Base-by-base conservation (phyloP, 805 yeast genomes). In the Metschnikowia kunwiensis region DNA sequence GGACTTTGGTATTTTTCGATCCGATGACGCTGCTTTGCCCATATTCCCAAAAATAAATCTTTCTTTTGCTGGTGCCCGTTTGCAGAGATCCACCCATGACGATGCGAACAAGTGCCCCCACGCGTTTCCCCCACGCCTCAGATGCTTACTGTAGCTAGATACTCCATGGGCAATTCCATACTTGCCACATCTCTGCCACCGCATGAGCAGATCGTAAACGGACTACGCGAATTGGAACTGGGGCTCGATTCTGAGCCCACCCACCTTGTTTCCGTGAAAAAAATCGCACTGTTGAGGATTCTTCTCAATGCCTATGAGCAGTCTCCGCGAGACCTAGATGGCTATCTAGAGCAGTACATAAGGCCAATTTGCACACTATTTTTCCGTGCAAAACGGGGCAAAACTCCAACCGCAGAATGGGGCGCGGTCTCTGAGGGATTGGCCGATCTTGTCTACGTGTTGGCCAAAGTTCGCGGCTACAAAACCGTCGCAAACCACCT, bases 381-480 rank as follows among this genome's bases (percentile, higher is more conserved):
- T 25, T 31, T 36, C 13, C 12, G 16, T 4, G 32, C 30, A 9
- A 36, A 30, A 19, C n/a, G n/a, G n/a, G n/a, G n/a, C 9, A 4
- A 5, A 8, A 11, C 3, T 10, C 19, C 14, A 8, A 3, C n/a
- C n/a, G n/a, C n/a, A 14, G 28, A 8, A 1, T 18, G 23, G 28
- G 22, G 12, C 6, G 15, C 12, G 11, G 15, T 55, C 30, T 46
- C 30, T 13, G 23, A 7, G 17, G 26, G 10, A 23, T 35, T 63
- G 7, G 60, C 63, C 3, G 53, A 60, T 22, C 53, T 78, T 0
- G 65, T 82, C 32, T 88, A 87, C 56, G 65, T 63, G 6, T 58
- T 87, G 13, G 61, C 80, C 17, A 86, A 83, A 50, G 71, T 86
- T 6, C 62, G 91, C 26, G 84, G 86, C 0, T 63, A 76, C 45